Conservation (phyloP, 805 yeast genomes). For the Ogataea salicorniae region DNA sequence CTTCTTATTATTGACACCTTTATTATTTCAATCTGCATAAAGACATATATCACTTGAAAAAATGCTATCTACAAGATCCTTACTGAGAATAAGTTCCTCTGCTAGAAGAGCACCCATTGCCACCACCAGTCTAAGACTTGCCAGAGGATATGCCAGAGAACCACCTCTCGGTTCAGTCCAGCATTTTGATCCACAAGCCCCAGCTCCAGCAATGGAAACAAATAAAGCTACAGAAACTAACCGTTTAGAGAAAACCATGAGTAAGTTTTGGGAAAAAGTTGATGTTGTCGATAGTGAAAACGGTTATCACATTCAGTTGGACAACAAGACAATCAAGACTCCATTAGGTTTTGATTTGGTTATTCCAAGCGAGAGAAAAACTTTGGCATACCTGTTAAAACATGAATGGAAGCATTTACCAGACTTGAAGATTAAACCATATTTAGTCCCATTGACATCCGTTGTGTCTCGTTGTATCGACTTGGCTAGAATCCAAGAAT, state of each 20-base stretch:
- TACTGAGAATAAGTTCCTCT: background rate
- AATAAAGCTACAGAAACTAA: conserved; percentile 60
- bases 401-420: conserved; percentile 87
- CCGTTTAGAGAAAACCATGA: conserved; percentile 59
- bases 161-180: conserved; percentile 8
- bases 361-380: conserved; percentile 53
- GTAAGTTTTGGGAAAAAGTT: conserved; percentile 80
- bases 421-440: conserved; percentile 62
- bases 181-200: conserved; percentile 5
- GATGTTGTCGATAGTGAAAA: conserved; percentile 30
- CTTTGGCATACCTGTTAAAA: conserved; percentile 68
- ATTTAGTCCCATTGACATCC: conserved; percentile 82
- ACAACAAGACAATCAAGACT: conserved; percentile 72
- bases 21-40: no score
- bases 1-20: no score
- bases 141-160: conserved; percentile 11
- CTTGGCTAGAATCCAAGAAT: conserved; percentile 38
- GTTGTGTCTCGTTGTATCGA: conserved; percentile 85
- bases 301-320: conserved; percentile 56
- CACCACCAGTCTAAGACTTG: background rate
- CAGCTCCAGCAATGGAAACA: conserved; percentile 33
- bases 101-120: background rate
- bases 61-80: background rate
- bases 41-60: background rate
- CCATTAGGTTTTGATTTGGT: conserved; percentile 71